Evolutionary conservation across 2,329 filamentous ascomycete genomes (phyloP), one percentile per base, ranked within the genome.

Genomic region (Cylindrodendrum hubeiense): DNA sequence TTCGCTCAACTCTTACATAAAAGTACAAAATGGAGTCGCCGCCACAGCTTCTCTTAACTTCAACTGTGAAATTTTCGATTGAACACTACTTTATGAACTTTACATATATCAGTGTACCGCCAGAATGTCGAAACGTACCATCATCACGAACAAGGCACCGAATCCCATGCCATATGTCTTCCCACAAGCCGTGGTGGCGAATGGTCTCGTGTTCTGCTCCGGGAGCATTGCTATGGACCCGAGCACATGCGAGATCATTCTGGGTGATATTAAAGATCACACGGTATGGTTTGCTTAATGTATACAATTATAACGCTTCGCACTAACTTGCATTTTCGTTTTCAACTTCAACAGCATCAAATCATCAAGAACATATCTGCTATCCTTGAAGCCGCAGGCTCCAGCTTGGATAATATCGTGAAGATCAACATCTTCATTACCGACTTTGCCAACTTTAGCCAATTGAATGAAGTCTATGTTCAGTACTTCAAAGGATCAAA

Each of bases 381-480:
- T 17, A 89, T 93, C 58, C 83, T 93, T 17, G 85, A 88, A 60
- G 90, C 88, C 54, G 90, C 90, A 2, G 90, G 90, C 8, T 89
- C 86, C 19, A 83, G 82, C 50, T 82, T 93, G 37, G 79, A 83
- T 49, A 87, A 88, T 71, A 87, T 92, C 21, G 87, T 93, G 71
- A 92, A 92, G 82, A 88, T 91, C 60, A 87, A 86, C 67, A 87
- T 93, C 68, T 93, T 92, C 82, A 82, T 93, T 55, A 86, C 88
- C 54, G 86, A 90, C 73, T 93, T 93, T 89, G 87, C 85, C 61
- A 84, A 93, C 77, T 93, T 93, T 73, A 85, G 83, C 19, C 87
- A 90, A 76, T 91, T 93, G 88, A 93, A 93, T 78, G 85, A 84
- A 69, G 86, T 90, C 47, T 93, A 93, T 15, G 15, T 13, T 15